Conservation (phyloP, 2,329 filamentous ascomycete genomes). For the Neophaeococcomyces mojaviensis region DNA sequence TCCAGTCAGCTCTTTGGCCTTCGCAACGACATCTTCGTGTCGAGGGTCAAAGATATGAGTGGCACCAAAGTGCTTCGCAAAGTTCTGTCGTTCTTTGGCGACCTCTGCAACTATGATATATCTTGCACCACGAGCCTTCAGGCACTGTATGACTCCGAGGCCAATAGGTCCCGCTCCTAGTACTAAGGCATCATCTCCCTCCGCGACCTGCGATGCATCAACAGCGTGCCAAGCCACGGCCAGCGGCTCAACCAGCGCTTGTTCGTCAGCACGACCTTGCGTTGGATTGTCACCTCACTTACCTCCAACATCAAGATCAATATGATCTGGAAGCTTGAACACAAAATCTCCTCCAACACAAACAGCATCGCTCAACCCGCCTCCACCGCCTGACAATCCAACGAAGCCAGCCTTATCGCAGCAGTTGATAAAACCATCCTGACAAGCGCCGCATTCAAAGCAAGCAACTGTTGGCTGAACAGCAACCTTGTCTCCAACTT, state of each 20-base stretch:
- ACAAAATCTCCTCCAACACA: constrained; percentile 45
- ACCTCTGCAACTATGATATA: constrained; percentile 54
- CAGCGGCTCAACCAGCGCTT: constrained; percentile 55
- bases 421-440: constrained; percentile 47
- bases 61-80: constrained; percentile 49
- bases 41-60: constrained; percentile 47
- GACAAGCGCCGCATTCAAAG: constrained; percentile 49
- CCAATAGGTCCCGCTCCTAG: constrained; percentile 59
- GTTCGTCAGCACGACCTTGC: constrained; percentile 27
- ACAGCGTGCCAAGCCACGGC: constrained; percentile 60
- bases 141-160: constrained; percentile 51
- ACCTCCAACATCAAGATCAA: constrained; percentile 45
- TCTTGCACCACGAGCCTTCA: constrained; percentile 46
- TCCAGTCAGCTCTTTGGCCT: constrained; percentile 41
- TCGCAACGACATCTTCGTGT: constrained; percentile 39
- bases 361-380: constrained; percentile 50
- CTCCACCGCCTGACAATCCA: constrained; percentile 43
- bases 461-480: constrained; percentile 56
- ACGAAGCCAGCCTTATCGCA: constrained; percentile 52
- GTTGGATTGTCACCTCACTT: constrained; percentile 8
- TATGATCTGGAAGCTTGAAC: constrained; percentile 44
- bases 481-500: constrained; percentile 50
- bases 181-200: constrained; percentile 45
- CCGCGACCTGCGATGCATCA: constrained; percentile 39
- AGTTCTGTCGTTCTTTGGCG: constrained; percentile 42